These are phyloP conservation scores for Bruguiera parviflora DNA, from an alignment of 345 rosid genomes.

Conservation along the genomic window DNA sequence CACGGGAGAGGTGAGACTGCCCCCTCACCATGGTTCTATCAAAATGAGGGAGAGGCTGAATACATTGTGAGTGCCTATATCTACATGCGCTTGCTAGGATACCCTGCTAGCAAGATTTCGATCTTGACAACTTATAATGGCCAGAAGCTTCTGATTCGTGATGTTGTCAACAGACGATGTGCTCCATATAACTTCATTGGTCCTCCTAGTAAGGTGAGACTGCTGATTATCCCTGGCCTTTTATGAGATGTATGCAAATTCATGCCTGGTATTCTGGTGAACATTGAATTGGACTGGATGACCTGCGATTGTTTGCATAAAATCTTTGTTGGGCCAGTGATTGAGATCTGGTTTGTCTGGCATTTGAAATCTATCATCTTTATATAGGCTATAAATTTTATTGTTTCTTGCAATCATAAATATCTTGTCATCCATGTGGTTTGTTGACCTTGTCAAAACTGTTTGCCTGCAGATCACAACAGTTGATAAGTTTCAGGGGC, in stretches of 20 bases:
- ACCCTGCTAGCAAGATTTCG: slow-evolving; percentile 92
- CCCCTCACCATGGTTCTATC: slow-evolving; percentile 99
- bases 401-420: too few relatives aligned
- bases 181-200: slow-evolving; percentile 83
- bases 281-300: not conserved
- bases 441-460: too few relatives aligned
- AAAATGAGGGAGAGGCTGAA: slow-evolving; percentile 98
- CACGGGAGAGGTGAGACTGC: slow-evolving; percentile 87
- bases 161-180: slow-evolving; percentile 87
- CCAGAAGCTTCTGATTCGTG: slow-evolving; percentile 97
- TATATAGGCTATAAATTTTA: too few relatives aligned
- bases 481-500: slow-evolving; percentile 99
- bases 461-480: slow-evolving; percentile 63
- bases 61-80: slow-evolving; percentile 94
- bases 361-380: too few relatives aligned
- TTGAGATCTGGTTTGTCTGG: too few relatives aligned
- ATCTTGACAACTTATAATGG: slow-evolving; percentile 97
- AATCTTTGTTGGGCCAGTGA: not conserved
- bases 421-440: too few relatives aligned
- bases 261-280: not conserved
- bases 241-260: not conserved
- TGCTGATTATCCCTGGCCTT: not conserved
- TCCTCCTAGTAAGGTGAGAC: slow-evolving; percentile 86
- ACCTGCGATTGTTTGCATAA: too few relatives aligned
- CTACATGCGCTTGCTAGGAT: slow-evolving; percentile 92